These are phyloP conservation scores for Periglandula ipomoeae DNA, from an alignment of 2,329 filamentous ascomycete species.

Conservation along the genomic window DNA sequence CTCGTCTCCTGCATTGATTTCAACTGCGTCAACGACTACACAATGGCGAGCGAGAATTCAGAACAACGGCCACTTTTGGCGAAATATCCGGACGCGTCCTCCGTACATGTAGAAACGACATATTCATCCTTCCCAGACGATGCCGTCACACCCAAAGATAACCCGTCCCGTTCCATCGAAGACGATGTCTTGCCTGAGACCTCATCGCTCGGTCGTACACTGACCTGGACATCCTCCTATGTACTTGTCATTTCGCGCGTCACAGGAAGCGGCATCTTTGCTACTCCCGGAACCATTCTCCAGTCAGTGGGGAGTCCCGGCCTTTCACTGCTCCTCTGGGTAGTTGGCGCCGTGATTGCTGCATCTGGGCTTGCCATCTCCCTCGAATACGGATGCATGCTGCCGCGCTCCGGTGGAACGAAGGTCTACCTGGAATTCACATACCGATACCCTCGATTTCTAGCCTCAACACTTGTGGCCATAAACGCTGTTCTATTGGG, in stretches of 20 bases:
- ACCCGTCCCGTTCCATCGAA: constrained; percentile 30
- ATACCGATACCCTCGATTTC: constrained; percentile 52
- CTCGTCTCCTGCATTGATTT: no score
- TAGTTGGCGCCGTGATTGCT: constrained; percentile 51
- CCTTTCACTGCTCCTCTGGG: constrained; percentile 53
- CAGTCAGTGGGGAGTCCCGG: constrained; percentile 58
- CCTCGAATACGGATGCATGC: constrained; percentile 62
- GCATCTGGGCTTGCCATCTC: constrained; percentile 52
- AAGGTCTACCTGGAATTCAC: constrained; percentile 67
- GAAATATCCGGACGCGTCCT: background rate
- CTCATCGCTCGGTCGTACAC: constrained; percentile 45
- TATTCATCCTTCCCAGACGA: background rate
- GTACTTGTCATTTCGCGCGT: constrained; percentile 60
- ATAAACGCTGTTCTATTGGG: constrained; percentile 55
- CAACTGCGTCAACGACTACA: background rate
- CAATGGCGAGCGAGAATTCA: background rate
- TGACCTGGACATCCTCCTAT: constrained; percentile 55
- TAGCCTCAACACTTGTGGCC: constrained; percentile 55
- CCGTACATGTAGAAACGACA: background rate
- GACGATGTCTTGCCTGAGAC: constrained; percentile 52
- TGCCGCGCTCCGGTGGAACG: constrained; percentile 57
- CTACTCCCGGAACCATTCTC: constrained; percentile 59
- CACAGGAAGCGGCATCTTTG: constrained; percentile 63
- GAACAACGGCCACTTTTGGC: constrained; percentile 4
- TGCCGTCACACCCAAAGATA: background rate